Conservation (phyloP, 257 asterid species). For the Ophiorrhiza pumila region DNA sequence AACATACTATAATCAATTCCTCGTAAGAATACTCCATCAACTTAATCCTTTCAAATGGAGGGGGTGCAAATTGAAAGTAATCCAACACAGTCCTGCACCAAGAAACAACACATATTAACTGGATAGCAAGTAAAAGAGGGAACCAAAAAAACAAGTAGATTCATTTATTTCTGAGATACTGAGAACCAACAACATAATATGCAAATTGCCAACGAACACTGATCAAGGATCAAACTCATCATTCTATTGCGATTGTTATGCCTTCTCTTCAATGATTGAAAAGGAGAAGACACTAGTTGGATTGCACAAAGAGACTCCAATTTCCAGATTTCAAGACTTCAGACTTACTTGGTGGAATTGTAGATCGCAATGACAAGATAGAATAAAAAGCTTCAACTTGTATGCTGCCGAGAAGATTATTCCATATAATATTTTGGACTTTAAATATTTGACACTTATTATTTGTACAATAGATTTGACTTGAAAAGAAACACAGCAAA, state of each 20-base stretch:
- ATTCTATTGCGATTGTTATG: neutral
- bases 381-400: neutral
- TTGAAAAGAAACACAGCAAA: neutral
- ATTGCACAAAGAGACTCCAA: neutral
- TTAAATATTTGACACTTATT: neutral
- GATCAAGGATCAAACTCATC: neutral
- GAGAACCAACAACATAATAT: neutral
- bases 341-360: neutral
- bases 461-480: neutral
- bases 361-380: neutral
- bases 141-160: neutral
- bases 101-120: conserved; percentile 12
- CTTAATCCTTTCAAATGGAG: conserved; percentile 78
- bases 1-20: conserved; percentile 44
- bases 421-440: too few species aligned
- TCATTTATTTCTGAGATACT: neutral
- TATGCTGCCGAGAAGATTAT: too few species aligned
- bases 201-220: neutral
- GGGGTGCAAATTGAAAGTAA: conserved; percentile 76
- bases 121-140: neutral
- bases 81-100: conserved; percentile 58
- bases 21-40: conserved; percentile 31
- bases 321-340: neutral
- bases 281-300: neutral
- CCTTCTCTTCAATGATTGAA: neutral